phyloP scores from a whole-genome alignment of 768 basidiomycete species.

The Symmetrospora coprosmae region DNA sequence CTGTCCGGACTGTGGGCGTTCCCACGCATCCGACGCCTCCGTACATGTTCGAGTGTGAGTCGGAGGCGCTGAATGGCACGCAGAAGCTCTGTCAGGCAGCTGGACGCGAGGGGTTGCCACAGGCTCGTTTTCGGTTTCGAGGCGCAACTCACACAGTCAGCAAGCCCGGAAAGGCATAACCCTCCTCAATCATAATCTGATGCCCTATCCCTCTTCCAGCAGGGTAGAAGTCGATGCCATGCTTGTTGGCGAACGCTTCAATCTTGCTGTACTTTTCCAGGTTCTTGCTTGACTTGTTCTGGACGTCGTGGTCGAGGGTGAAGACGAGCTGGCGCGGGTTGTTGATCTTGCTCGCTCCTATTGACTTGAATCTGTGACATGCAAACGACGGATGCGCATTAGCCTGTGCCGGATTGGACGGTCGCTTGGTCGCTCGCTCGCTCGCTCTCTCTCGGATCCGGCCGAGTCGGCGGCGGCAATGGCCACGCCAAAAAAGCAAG shows the following conservation, averaged over 20 bases:
- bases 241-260: slow-evolving; percentile 70
- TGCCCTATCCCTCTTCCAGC: slow-evolving; percentile 96
- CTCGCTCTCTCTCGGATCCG: neutral
- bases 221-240: slow-evolving; percentile 86
- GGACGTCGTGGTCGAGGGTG: slow-evolving; percentile 95
- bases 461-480: neutral
- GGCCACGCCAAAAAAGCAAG: too few relatives aligned
- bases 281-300: slow-evolving; percentile 81
- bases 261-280: slow-evolving; percentile 81
- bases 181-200: slow-evolving; percentile 90
- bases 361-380: slow-evolving; percentile 80
- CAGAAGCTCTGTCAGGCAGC: too few relatives aligned
- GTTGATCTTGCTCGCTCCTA: slow-evolving; percentile 71
- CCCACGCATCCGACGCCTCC: slow-evolving; percentile 95
- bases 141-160: slow-evolving; percentile 58
- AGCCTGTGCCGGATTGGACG: too few relatives aligned
- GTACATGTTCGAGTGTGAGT: slow-evolving; percentile 64
- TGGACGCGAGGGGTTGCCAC: slow-evolving; percentile 88
- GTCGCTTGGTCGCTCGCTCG: too few relatives aligned
- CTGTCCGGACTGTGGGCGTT: slow-evolving; percentile 81
- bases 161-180: slow-evolving; percentile 89
- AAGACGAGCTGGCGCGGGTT: slow-evolving; percentile 78
- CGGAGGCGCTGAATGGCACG: slow-evolving; percentile 24
- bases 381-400: too few relatives aligned
- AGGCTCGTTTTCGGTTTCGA: too few relatives aligned